Percentiles rank a stretch among this genome's conserved stretches.
These are phyloP conservation scores for Eutypella sp. DNA, from an alignment of 2,329 filamentous ascomycete species.

Conservation along the genomic window DNA sequence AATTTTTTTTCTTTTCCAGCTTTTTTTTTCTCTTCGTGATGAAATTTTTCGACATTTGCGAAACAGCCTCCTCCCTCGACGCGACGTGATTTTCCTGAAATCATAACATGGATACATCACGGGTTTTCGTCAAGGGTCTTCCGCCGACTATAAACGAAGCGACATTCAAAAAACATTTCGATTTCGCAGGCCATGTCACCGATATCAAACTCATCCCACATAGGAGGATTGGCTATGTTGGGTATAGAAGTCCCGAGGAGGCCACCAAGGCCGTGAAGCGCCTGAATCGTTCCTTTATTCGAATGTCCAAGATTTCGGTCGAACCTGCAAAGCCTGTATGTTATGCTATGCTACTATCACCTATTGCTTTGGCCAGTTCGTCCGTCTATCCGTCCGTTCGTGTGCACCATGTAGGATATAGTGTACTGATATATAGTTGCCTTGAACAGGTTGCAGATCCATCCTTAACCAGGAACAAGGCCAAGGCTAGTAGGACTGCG, in stretches of 20 bases:
- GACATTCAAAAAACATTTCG: constrained; percentile 86
- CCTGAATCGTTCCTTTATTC: constrained; percentile 92
- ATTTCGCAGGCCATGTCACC: constrained; percentile 69
- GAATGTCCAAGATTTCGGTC: constrained; percentile 89
- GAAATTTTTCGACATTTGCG: too few species aligned
- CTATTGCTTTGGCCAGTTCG: neutral
- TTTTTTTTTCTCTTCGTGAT: too few species aligned
- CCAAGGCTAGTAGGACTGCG: too few species aligned
- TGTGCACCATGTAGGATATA: constrained; percentile 4
- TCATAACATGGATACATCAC: constrained; percentile 54
- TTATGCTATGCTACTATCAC: constrained; percentile 9
- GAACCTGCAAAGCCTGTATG: constrained; percentile 79
- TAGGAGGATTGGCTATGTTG: constrained; percentile 90
- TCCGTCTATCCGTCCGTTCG: constrained; percentile 5
- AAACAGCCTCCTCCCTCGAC: too few species aligned
- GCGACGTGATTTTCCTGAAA: neutral
- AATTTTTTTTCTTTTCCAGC: too few species aligned
- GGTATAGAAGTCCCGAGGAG: constrained; percentile 78
- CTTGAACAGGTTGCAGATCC: constrained; percentile 37
- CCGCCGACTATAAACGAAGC: constrained; percentile 81
- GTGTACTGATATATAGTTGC: neutral
- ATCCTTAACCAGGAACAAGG: constrained; percentile 25
- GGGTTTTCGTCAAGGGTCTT: constrained; percentile 74
- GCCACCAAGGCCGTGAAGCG: constrained; percentile 83
- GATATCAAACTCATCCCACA: constrained; percentile 89